These are phyloP conservation scores for Boeremia lycopersici DNA, from an alignment of 2,329 filamentous ascomycete species.

Conservation along the genomic window DNA sequence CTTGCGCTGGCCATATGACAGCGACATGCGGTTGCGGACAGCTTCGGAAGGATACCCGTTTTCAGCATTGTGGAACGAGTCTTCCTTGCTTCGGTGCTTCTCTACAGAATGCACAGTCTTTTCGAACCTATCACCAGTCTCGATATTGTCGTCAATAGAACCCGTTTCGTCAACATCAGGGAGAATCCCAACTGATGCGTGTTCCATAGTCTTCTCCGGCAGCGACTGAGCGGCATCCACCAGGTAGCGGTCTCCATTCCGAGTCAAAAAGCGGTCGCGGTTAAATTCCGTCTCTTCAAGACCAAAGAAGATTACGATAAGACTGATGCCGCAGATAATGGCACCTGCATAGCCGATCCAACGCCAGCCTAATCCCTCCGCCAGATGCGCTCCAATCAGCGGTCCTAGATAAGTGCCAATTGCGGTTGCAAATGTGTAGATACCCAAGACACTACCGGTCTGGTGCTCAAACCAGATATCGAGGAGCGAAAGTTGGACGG, in stretches of 20 bases:
- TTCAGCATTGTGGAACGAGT: constrained; percentile 6
- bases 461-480: constrained; percentile 29
- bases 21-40: constrained; percentile 24
- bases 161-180: constrained; percentile 1
- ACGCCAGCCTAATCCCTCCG: constrained; percentile 24
- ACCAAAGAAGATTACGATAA: constrained; percentile 23
- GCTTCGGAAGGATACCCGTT: constrained; percentile 3
- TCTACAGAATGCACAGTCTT: constrained; percentile 13
- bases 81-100: constrained; percentile 8
- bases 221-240: constrained; percentile 16
- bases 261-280: constrained; percentile 21
- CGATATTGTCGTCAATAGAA: not conserved
- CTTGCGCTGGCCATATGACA: constrained; percentile 41
- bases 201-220: constrained; percentile 9
- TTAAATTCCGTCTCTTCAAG: constrained; percentile 25
- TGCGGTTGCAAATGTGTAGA: constrained; percentile 25
- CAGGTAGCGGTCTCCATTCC: constrained; percentile 8
- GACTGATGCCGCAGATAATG: constrained; percentile 22
- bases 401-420: constrained; percentile 27
- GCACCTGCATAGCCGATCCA: constrained; percentile 26
- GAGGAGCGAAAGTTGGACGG: constrained; percentile 23
- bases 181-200: constrained; percentile 1
- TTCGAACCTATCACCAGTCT: not conserved
- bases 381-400: constrained; percentile 23
- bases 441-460: constrained; percentile 26